These are phyloP conservation scores for Tricholoma sp. DNA, from an alignment of 768 basidiomycete species.

Conservation along the genomic window DNA sequence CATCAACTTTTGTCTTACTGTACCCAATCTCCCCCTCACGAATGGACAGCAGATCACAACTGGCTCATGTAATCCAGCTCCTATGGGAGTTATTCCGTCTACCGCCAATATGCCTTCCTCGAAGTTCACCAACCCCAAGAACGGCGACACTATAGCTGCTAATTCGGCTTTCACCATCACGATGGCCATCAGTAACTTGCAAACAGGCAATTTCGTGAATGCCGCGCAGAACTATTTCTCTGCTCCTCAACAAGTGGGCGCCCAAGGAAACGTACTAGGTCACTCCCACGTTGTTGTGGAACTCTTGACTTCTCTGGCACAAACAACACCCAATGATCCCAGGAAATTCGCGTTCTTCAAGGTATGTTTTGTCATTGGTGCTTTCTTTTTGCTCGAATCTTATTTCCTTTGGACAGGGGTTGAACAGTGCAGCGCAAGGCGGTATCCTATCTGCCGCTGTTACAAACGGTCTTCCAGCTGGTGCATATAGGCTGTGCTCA, in stretches of 20 bases:
- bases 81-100: slow-evolving; percentile 47
- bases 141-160: slow-evolving; percentile 36
- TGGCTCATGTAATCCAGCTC: slow-evolving; percentile 53
- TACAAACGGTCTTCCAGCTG: slow-evolving; percentile 49
- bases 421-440: slow-evolving; percentile 38
- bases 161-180: slow-evolving; percentile 41
- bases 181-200: slow-evolving; percentile 34
- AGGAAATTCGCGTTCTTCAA: slow-evolving; percentile 51
- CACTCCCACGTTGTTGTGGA: slow-evolving; percentile 55
- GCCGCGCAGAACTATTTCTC: slow-evolving; percentile 42
- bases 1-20: slow-evolving; percentile 45
- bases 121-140: slow-evolving; percentile 38
- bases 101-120: slow-evolving; percentile 37
- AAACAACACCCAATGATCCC: slow-evolving; percentile 40
- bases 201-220: slow-evolving; percentile 48
- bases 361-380: slow-evolving; percentile 8
- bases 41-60: slow-evolving; percentile 43
- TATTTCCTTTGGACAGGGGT: slow-evolving; percentile 40
- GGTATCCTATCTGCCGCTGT: slow-evolving; percentile 51
- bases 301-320: slow-evolving; percentile 30
- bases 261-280: slow-evolving; percentile 40
- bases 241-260: slow-evolving; percentile 48
- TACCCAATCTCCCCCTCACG: slow-evolving; percentile 40
- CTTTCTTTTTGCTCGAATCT: background rate
- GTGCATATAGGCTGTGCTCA: slow-evolving; percentile 53